Percentiles rank a stretch among this genome's conserved stretches.
Conservation (phyloP, 2,329 filamentous ascomycete genomes). For the Diaporthe vexans region DNA sequence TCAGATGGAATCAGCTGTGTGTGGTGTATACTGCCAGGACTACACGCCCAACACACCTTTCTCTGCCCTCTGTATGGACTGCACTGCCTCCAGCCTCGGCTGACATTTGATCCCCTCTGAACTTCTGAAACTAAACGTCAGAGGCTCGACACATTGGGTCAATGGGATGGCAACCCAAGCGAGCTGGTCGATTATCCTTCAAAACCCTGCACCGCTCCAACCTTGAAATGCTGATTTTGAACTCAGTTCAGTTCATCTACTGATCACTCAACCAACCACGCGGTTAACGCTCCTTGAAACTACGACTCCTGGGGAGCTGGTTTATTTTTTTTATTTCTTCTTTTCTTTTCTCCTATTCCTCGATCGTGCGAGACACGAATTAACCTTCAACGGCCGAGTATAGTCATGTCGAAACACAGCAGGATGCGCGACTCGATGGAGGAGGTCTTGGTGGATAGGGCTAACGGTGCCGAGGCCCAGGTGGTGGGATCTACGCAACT, state of each 20-base stretch:
- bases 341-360: background rate
- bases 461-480: conserved; percentile 32
- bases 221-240: background rate
- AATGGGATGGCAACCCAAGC: conserved; percentile 33
- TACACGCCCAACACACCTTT: background rate
- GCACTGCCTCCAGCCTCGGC: conserved; percentile 31
- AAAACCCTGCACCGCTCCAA: conserved; percentile 24
- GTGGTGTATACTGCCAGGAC: background rate
- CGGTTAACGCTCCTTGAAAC: conserved; percentile 26
- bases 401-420: conserved; percentile 20
- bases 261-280: conserved; percentile 2
- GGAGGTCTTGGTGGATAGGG: conserved; percentile 33
- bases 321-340: background rate
- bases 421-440: conserved; percentile 38
- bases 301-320: conserved; percentile 30
- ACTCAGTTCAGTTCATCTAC: background rate
- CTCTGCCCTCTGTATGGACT: background rate
- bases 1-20: conserved; percentile 31
- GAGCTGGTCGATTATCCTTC: conserved; percentile 30
- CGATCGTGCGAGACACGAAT: conserved; percentile 11
- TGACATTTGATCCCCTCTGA: conserved; percentile 15
- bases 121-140: conserved; percentile 34
- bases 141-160: conserved; percentile 23
- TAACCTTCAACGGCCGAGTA: background rate
- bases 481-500: conserved; percentile 43